Conservation (phyloP, 1,139 yeast species). For the Lodderomyces oxycetoniae region DNA sequence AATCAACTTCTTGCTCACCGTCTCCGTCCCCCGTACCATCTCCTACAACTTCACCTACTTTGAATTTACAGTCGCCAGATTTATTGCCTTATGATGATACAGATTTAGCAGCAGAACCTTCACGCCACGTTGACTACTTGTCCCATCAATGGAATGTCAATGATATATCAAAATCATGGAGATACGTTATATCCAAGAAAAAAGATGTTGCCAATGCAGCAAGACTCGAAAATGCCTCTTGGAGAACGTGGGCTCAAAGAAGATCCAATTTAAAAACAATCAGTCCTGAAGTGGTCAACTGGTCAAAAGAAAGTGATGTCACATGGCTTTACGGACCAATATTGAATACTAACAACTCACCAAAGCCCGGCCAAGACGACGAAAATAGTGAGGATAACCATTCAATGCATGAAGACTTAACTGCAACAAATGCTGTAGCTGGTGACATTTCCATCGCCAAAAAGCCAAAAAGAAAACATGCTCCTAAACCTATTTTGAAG, state of each 20-base stretch:
- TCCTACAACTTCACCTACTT: conserved; percentile 10
- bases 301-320: conserved; percentile 78
- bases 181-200: conserved; percentile 79
- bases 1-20: conserved; percentile 7
- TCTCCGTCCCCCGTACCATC: conserved; percentile 15
- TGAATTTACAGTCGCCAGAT: conserved; percentile 29
- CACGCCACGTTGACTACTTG: conserved; percentile 86
- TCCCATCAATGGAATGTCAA: conserved; percentile 94
- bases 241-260: conserved; percentile 88
- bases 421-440: conserved; percentile 43
- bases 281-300: conserved; percentile 68
- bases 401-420: conserved; percentile 20
- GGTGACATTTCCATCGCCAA: conserved; percentile 37
- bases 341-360: conserved; percentile 35
- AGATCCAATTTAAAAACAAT: conserved; percentile 62
- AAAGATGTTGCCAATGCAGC: conserved; percentile 67
- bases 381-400: conserved; percentile 14
- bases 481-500: conserved; percentile 74
- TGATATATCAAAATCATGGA: conserved; percentile 92
- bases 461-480: conserved; percentile 14
- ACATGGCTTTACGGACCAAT: conserved; percentile 84
- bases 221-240: conserved; percentile 72
- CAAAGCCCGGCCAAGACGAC: conserved; percentile 8
- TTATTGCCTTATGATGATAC: conserved; percentile 76
- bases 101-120: conserved; percentile 75